Evolutionary conservation across 2,329 filamentous ascomycete genomes (phyloP).

Genomic region (Emmonsiellopsis sp.): DNA sequence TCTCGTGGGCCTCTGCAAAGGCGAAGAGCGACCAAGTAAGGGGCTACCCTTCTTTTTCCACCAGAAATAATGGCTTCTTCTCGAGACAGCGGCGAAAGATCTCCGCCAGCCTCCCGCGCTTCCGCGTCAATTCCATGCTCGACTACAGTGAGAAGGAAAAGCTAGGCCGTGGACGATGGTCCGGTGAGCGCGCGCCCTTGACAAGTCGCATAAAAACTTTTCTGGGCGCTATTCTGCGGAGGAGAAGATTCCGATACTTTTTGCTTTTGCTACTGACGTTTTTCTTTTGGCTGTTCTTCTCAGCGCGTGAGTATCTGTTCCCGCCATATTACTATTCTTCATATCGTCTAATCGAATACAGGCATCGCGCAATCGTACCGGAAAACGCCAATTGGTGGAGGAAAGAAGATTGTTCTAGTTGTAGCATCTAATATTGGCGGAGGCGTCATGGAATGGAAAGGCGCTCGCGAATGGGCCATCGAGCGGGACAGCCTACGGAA

Average conservation of each 20-base stretch:
- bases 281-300: constrained; percentile 58
- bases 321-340: neutral
- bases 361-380: constrained; percentile 56
- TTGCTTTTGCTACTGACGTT: constrained; percentile 53
- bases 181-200: constrained; percentile 28
- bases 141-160: constrained; percentile 73
- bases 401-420: constrained; percentile 87
- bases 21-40: constrained; percentile 64
- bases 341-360: constrained; percentile 34
- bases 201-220: constrained; percentile 24
- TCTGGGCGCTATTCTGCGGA: constrained; percentile 50
- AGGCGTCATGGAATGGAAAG: constrained; percentile 99
- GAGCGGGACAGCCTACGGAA: constrained; percentile 93
- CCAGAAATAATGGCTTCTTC: constrained; percentile 79
- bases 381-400: constrained; percentile 66
- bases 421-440: constrained; percentile 89
- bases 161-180: constrained; percentile 51
- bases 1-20: constrained; percentile 77
- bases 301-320: constrained; percentile 55
- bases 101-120: constrained; percentile 68
- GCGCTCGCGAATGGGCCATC: constrained; percentile 93
- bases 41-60: constrained; percentile 70
- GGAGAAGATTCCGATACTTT: constrained; percentile 55
- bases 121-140: constrained; percentile 42
- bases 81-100: constrained; percentile 72